These are phyloP conservation scores for Cytospora chrysosperma DNA, from an alignment of 2,329 filamentous ascomycete genomes.

Conservation along the genomic window DNA sequence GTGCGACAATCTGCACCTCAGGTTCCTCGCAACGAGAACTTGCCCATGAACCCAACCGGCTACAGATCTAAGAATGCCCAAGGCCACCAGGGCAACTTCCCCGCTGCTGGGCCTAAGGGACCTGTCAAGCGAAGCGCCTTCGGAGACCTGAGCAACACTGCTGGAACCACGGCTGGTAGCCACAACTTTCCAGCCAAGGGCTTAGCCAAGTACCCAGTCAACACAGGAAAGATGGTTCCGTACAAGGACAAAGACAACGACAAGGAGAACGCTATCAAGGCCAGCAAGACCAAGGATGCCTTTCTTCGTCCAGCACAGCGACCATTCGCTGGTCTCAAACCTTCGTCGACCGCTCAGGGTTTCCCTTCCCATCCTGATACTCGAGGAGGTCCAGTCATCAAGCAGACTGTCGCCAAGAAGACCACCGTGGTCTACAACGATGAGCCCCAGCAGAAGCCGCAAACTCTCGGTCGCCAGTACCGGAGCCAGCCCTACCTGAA, in stretches of 20 bases:
- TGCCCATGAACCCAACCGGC: constrained; percentile 27
- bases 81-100: constrained; percentile 4
- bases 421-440: constrained; percentile 31
- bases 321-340: constrained; percentile 23
- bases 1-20: constrained; percentile 45
- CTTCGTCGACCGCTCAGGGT: constrained; percentile 18
- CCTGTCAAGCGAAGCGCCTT: constrained; percentile 76
- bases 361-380: constrained; percentile 6
- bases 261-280: constrained; percentile 45
- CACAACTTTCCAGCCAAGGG: constrained; percentile 36
- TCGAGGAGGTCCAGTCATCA: constrained; percentile 10
- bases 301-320: constrained; percentile 41
- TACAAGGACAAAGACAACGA: constrained; percentile 32
- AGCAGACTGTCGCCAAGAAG: constrained; percentile 28
- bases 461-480: constrained; percentile 41
- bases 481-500: constrained; percentile 56
- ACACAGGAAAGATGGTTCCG: constrained; percentile 31
- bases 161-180: constrained; percentile 36
- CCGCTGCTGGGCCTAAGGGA: constrained; percentile 58
- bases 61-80: constrained; percentile 13
- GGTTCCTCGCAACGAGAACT: constrained; percentile 65
- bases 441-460: constrained; percentile 33
- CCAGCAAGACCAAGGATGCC: constrained; percentile 34
- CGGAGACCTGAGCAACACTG: constrained; percentile 76
- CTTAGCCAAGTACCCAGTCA: constrained; percentile 31